Evolutionary conservation across 768 basidiomycete genomes (phyloP), one percentile per base, ranked within the genome.

Genomic region (Termitomyces sp.): DNA sequence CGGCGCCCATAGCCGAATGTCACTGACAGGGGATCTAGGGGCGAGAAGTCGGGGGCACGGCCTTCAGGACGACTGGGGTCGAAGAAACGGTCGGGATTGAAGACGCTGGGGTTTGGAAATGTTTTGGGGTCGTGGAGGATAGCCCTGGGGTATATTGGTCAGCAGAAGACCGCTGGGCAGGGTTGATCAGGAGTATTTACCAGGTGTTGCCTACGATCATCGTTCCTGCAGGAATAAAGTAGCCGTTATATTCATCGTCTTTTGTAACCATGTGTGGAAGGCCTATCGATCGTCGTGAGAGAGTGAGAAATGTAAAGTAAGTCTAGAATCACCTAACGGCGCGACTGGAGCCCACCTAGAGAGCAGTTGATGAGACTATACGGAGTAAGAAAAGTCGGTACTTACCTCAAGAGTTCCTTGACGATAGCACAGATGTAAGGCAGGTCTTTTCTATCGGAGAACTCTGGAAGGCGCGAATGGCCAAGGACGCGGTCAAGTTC

Each of bases 71-170:
- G 57, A 40, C 18, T 32, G n/a, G 58, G 20, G 30, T 66, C 64
- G 30, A 80, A 52, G 63, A 78, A 84, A 20, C 82, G 72, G 24
- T 80, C 78, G 0, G 83, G 83, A 36, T 79, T 74, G 64, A 86
- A 85, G 12, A 60, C 64, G 4, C 71, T 64, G 0, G 83, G 83
- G 16, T 82, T 71, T 0, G 77, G 78, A 63, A 74, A 85, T 14
- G 64, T 65, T 33, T 65, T 44, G 4, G 79, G 78, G 60, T 85
- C 79, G 43, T 79, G 82, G 27, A 82, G 70, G 49, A 84, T 81
- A 1, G 74, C 74, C 80, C 83, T 83, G 51, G 5, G 36, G 36
- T 12, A 16, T 13, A n/a, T 22, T 13, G 22, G 9, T 54, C 3
- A 44, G 40, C 40, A 12, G 42, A 44, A 14, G 8, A 26, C 10